These are phyloP conservation scores for Zymoseptoria brevis DNA, from an alignment of 2,329 filamentous ascomycete species.

Conservation along the genomic window DNA sequence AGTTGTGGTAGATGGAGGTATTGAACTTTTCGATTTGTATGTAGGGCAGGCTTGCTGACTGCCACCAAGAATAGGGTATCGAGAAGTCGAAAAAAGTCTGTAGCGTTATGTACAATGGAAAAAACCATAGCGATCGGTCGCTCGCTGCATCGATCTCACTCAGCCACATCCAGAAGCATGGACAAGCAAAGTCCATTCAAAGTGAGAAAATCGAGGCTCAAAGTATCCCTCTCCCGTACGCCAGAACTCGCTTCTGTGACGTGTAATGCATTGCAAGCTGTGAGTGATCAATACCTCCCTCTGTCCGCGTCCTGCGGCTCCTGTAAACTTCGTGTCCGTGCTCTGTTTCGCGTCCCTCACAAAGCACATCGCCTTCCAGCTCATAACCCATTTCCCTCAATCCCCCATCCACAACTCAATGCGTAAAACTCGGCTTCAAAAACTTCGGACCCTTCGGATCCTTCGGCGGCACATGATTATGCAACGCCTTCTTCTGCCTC, in stretches of 20 bases:
- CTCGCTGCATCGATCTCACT: background rate
- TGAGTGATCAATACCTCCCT: too few relatives aligned
- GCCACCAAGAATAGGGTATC: background rate
- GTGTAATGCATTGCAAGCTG: too few relatives aligned
- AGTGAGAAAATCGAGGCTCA: too few relatives aligned
- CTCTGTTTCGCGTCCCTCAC: too few relatives aligned
- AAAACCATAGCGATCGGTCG: background rate
- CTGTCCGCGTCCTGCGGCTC: too few relatives aligned
- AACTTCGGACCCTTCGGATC: slow-evolving; percentile 7
- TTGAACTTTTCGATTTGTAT: background rate
- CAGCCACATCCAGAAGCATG: background rate
- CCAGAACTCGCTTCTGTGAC: background rate
- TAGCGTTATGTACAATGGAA: background rate
- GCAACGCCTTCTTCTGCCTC: slow-evolving; percentile 33
- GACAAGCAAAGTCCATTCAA: too few relatives aligned
- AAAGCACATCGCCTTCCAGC: background rate
- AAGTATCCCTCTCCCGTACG: too few relatives aligned
- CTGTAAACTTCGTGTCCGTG: too few relatives aligned
- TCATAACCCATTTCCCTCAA: background rate
- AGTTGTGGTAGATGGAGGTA: slow-evolving; percentile 59
- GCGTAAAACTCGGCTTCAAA: slow-evolving; percentile 4
- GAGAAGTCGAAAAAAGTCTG: background rate
- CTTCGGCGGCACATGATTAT: slow-evolving; percentile 39
- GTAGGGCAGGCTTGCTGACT: too few relatives aligned
- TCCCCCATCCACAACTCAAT: background rate